Percentiles rank a stretch among this genome's conserved stretches.
Conservation (phyloP, 345 rosid species). For the Murraya paniculata region DNA sequence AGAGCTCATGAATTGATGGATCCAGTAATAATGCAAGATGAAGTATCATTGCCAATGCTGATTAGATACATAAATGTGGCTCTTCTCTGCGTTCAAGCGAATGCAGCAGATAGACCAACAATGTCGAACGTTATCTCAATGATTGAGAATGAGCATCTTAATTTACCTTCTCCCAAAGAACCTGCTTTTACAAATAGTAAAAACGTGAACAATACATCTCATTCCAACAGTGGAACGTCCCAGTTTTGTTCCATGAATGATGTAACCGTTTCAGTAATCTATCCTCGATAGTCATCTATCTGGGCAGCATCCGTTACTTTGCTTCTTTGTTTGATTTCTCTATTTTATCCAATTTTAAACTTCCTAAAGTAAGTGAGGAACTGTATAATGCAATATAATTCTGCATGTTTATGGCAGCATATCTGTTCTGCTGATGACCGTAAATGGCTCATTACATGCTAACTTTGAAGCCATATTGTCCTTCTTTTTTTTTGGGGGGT, state of each 20-base stretch:
- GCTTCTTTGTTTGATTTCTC: too few species aligned
- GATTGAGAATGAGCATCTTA: background rate
- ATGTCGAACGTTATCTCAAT: background rate
- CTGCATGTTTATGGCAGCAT: too few species aligned
- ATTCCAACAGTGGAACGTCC: background rate
- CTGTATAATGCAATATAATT: too few species aligned
- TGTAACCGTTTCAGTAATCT: background rate
- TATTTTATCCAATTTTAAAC: background rate
- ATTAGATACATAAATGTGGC: background rate
- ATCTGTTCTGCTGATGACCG: too few species aligned
- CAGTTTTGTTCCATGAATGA: background rate
- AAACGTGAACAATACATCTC: background rate
- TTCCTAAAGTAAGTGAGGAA: background rate
- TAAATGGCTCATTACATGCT: too few species aligned
- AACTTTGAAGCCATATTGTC: too few species aligned
- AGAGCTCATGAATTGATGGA: background rate
- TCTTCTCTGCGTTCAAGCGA: background rate
- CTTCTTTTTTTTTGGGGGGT: too few species aligned
- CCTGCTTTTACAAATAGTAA: background rate
- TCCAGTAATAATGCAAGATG: background rate
- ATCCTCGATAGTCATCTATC: background rate
- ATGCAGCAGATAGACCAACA: background rate
- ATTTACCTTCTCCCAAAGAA: background rate
- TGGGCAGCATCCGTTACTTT: background rate
- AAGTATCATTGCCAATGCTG: background rate